Base-by-base conservation (phyloP, 768 basidiomycete species). In the Lactarius hengduanensis region DNA sequence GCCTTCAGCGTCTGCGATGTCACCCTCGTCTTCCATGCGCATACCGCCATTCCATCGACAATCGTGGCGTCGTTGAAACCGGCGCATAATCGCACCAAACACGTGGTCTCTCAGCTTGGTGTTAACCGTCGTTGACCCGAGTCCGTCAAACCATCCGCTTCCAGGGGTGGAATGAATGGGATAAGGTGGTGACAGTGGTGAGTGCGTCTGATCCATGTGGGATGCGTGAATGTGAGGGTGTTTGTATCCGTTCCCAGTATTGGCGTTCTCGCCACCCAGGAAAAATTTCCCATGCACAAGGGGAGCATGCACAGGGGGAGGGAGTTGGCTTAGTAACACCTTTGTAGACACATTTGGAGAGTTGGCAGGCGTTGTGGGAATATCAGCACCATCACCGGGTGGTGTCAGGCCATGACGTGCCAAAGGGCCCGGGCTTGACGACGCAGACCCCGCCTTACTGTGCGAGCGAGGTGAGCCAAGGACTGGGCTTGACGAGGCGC, bases 101-200 rank as follows among this genome's bases (percentile, higher is more conserved):
- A 99, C 94, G 71, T 96, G 94, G 73, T 98, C 95, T 77, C 95
- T 96, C 65, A 99, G 80, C 75, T 86, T 92, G 45, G 91, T 94
- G 76, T 99, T 98, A 66, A 98, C 95, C 61, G 88, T 84, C 6
- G 97, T 98, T 16, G 91, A 93, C 1, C 96, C 96, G 2, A 89
- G 91, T 3, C 96, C 96, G 40, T 90, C 92, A 71, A 94, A 94
- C 80, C 83, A 84, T 56, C 82, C 82, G 15, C 81, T 80, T 50
- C 59, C 58, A 1, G 62, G 16, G 1, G 62, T 28, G 8, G 56
- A 36, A 11, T 61, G 43, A 10, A 59, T 3, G 7, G 20, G 2
- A 50, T 64, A 36, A 50, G 61, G 62, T 6, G 66, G 40, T 13
- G 58, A 54, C 20, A 68, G 40, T 22, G 57, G 62, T 30, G 36